These are phyloP conservation scores for Linnemannia schmuckeri DNA, from an alignment of 192 early-diverging fungal species.

Conservation along the genomic window DNA sequence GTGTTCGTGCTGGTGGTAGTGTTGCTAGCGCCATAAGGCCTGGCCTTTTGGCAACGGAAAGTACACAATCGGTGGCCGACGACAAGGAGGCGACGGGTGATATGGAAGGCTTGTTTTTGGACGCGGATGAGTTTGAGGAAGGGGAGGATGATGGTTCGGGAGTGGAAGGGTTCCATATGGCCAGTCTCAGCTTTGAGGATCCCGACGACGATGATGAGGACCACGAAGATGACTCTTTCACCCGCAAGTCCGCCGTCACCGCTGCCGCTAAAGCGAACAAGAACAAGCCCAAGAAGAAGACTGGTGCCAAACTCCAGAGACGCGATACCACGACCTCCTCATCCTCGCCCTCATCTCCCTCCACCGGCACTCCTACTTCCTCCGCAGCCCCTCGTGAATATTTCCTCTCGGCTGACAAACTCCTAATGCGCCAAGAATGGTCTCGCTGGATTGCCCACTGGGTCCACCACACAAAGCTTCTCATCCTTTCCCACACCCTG, in stretches of 20 bases:
- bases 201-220: constrained; percentile 16
- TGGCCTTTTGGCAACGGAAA: background rate
- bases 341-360: too few relatives aligned
- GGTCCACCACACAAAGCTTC: constrained; percentile 37
- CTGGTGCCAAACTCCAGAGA: background rate
- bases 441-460: constrained; percentile 48
- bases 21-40: background rate
- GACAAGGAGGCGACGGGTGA: background rate
- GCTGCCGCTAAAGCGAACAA: background rate
- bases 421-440: constrained; percentile 39
- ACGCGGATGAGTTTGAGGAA: constrained; percentile 2
- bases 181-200: background rate
- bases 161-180: background rate
- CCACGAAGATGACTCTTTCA: background rate
- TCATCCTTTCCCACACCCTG: constrained; percentile 32
- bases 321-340: background rate
- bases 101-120: constrained; percentile 6
- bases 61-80: background rate
- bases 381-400: background rate
- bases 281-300: background rate
- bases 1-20: background rate
- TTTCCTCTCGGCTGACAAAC: constrained; percentile 36
- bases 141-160: background rate
- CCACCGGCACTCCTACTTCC: background rate
- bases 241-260: background rate